Percentiles rank a stretch among this genome's conserved stretches.
Conservation (phyloP, 2,329 filamentous ascomycete species). For the Phialophora tarda region DNA sequence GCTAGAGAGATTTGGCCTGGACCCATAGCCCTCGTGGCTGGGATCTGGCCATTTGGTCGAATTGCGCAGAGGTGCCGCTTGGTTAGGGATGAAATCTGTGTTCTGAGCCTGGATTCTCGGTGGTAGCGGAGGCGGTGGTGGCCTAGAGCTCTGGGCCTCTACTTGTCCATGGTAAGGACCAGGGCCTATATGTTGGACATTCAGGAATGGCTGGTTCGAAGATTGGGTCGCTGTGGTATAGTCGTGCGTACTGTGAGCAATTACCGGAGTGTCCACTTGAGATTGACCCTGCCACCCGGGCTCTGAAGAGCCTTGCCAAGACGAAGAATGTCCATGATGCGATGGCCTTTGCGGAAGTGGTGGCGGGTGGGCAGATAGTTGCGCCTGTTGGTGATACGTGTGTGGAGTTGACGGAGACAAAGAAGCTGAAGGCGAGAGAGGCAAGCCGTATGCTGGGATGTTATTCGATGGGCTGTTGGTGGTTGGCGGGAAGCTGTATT, state of each 20-base stretch:
- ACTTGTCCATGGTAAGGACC: neutral
- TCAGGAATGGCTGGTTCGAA: neutral
- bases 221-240: neutral
- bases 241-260: neutral
- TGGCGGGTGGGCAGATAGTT: conserved; percentile 2
- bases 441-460: conserved; percentile 1
- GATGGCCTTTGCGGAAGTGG: conserved; percentile 14
- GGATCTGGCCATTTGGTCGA: neutral
- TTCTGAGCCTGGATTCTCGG: conserved; percentile 1
- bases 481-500: neutral
- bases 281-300: neutral
- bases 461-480: neutral
- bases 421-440: conserved; percentile 3
- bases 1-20: neutral
- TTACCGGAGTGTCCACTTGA: neutral
- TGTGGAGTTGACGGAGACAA: conserved; percentile 3
- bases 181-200: neutral
- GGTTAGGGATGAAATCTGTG: neutral
- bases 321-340: conserved; percentile 6
- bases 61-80: neutral
- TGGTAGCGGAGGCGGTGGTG: neutral
- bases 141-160: neutral
- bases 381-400: conserved; percentile 11
- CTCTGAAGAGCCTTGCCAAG: conserved; percentile 8
- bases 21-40: neutral